Evolutionary conservation across 306 rosid species (phyloP).

Genomic region (Glycyrrhiza uralensis): DNA sequence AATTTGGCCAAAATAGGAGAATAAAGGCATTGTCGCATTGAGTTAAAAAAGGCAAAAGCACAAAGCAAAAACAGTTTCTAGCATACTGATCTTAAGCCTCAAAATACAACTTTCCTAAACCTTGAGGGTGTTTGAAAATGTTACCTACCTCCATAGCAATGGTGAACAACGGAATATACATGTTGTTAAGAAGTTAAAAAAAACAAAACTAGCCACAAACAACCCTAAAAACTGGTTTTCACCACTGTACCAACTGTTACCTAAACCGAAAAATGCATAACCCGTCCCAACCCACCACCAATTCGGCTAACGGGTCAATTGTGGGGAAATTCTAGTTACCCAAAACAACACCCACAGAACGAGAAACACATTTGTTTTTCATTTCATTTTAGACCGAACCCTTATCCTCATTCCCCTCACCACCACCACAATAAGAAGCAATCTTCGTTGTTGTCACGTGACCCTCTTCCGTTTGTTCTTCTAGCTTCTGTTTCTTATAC

Average conservation of each 20-base stretch:
- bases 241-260: constrained; percentile 52
- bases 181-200: constrained; percentile 50
- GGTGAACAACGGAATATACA: constrained; percentile 69
- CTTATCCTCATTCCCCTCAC: constrained; percentile 41
- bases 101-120: constrained; percentile 62
- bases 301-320: constrained; percentile 32
- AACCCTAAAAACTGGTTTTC: constrained; percentile 43
- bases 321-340: constrained; percentile 33
- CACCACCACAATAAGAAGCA: constrained; percentile 25
- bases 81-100: constrained; percentile 41
- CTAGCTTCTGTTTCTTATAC: constrained; percentile 37
- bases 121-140: constrained; percentile 44
- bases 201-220: constrained; percentile 46
- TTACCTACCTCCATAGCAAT: constrained; percentile 55
- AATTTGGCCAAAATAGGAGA: constrained; percentile 37
- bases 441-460: constrained; percentile 2
- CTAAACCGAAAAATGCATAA: constrained; percentile 42
- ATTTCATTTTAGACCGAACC: no score
- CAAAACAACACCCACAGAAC: constrained; percentile 24
- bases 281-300: constrained; percentile 33
- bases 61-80: constrained; percentile 31
- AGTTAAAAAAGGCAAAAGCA: constrained; percentile 27
- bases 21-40: constrained; percentile 32
- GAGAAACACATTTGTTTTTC: constrained; percentile 6
- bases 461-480: constrained; percentile 18